phyloP scores from a whole-genome alignment of 305 asterid species.

The Andrographis paniculata region DNA sequence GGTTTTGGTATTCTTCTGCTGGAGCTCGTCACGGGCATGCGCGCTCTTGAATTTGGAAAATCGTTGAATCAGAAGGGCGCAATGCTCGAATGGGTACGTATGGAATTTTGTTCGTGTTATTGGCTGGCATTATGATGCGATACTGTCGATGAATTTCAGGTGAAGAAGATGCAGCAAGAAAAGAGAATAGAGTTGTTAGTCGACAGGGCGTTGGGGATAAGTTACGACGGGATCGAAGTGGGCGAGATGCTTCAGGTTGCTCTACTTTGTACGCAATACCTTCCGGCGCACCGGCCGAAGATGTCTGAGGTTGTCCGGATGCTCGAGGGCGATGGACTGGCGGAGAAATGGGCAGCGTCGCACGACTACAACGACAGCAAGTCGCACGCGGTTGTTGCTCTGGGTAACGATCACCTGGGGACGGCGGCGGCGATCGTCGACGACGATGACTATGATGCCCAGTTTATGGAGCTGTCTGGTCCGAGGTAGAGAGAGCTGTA shows the following conservation, averaged over 20 bases:
- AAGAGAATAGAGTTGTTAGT: slow-evolving; percentile 58
- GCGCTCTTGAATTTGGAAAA: slow-evolving; percentile 85
- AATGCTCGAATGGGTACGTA: slow-evolving; percentile 75
- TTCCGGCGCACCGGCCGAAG: slow-evolving; percentile 77
- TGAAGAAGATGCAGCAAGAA: slow-evolving; percentile 64
- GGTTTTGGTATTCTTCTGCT: slow-evolving; percentile 89
- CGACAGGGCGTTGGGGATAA: slow-evolving; percentile 58
- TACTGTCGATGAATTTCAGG: slow-evolving; percentile 34
- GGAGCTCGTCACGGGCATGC: slow-evolving; percentile 92
- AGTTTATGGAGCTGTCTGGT: too few species aligned
- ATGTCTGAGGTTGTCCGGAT: slow-evolving; percentile 93
- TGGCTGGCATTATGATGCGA: too few species aligned
- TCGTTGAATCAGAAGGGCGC: slow-evolving; percentile 79
- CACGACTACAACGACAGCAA: too few species aligned
- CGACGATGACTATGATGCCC: too few species aligned
- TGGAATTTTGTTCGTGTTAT: too few species aligned
- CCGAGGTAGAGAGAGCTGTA: too few species aligned
- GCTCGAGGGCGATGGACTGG: slow-evolving; percentile 97
- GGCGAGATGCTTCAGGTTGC: slow-evolving; percentile 97
- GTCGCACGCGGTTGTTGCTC: too few species aligned
- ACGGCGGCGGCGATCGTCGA: too few species aligned
- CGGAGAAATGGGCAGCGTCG: slow-evolving; percentile 91
- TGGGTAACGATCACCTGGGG: too few species aligned
- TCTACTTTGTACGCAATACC: slow-evolving; percentile 77
- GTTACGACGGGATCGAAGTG: slow-evolving; percentile 64